These are phyloP conservation scores for Xylariaceae sp. DNA, from an alignment of 2,329 filamentous ascomycete genomes.

Conservation along the genomic window DNA sequence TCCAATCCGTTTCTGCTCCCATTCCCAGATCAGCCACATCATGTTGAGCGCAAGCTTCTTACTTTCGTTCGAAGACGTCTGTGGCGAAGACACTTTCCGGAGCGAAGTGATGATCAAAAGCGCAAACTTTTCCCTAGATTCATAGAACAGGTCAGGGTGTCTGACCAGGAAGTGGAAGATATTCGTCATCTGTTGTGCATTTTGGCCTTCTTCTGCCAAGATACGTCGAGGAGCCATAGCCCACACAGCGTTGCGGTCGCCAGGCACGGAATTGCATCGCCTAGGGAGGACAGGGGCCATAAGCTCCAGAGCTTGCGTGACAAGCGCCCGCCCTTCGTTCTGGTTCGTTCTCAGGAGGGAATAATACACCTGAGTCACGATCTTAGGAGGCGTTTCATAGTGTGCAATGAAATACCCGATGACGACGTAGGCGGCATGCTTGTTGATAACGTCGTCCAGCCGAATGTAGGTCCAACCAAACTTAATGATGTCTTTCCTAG, in stretches of 20 bases:
- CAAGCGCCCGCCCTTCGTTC: conserved; percentile 84
- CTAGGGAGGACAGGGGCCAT: conserved; percentile 92
- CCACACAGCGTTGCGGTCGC: conserved; percentile 78
- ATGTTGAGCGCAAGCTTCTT: conserved; percentile 88
- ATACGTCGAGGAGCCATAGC: conserved; percentile 86
- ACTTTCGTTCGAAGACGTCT: conserved; percentile 81
- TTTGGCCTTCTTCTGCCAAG: conserved; percentile 87
- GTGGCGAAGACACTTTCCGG: conserved; percentile 77
- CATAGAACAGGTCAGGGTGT: conserved; percentile 90
- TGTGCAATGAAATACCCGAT: conserved; percentile 97
- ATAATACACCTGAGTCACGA: conserved; percentile 91
- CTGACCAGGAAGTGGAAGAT: conserved; percentile 96
- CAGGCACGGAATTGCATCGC: conserved; percentile 61
- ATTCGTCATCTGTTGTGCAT: conserved; percentile 90
- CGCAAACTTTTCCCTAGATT: conserved; percentile 86
- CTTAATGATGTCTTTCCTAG: conserved; percentile 96
- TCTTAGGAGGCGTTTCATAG: conserved; percentile 94
- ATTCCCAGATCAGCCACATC: conserved; percentile 84
- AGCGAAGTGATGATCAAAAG: conserved; percentile 83
- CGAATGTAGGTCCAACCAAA: conserved; percentile 98
- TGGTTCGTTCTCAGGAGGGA: conserved; percentile 88
- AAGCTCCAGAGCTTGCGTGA: conserved; percentile 90
- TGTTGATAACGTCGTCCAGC: conserved; percentile 98
- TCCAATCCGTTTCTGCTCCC: conserved; percentile 79
- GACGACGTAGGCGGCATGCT: conserved; percentile 94